Percentiles rank a stretch among this genome's conserved stretches.
Evolutionary conservation across 2,329 filamentous ascomycete genomes (phyloP).

Genomic region (Fusarium sororula): DNA sequence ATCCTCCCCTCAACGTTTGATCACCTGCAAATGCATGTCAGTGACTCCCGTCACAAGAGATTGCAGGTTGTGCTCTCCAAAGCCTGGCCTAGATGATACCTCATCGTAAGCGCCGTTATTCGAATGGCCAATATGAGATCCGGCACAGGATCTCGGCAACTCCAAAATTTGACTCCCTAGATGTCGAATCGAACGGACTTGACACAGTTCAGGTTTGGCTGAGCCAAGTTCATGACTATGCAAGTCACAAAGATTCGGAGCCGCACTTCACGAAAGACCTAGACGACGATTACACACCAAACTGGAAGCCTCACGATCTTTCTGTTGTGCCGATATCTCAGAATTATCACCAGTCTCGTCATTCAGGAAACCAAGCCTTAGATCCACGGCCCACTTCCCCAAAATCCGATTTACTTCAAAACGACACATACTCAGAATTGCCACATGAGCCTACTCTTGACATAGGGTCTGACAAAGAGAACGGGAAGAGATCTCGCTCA

Average conservation of each 20-base stretch:
- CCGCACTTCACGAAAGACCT: not conserved
- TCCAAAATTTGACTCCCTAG: not conserved
- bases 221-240: not conserved
- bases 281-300: not conserved
- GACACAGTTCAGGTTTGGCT: slow-evolving; percentile 23
- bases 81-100: slow-evolving; percentile 11
- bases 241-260: not conserved
- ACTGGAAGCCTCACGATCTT: slow-evolving; percentile 16
- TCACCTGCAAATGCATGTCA: not conserved
- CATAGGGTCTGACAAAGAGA: slow-evolving; percentile 8
- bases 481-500: not conserved
- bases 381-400: not conserved
- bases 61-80: not conserved
- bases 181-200: not conserved
- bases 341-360: not conserved
- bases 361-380: not conserved
- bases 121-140: not conserved
- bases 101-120: not conserved
- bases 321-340: not conserved
- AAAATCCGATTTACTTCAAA: not conserved
- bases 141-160: not conserved
- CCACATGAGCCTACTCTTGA: not conserved
- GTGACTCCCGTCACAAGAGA: not conserved
- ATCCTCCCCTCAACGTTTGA: not conserved
- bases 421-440: not conserved